Conservation (phyloP, 495 filamentous ascomycete species). For the Wilcoxina mikolae region DNA sequence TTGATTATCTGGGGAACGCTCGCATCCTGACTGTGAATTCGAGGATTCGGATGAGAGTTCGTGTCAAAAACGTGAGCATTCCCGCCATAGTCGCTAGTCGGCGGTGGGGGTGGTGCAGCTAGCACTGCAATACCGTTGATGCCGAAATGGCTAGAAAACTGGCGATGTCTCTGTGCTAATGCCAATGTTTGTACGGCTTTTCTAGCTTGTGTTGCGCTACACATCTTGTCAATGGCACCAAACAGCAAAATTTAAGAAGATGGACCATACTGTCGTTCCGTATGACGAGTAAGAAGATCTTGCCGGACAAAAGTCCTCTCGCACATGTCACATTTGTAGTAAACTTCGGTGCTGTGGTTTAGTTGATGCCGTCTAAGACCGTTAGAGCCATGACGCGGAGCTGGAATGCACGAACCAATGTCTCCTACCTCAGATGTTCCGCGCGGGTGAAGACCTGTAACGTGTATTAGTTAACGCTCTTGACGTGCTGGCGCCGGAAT, state of each 20-base stretch:
- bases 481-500: slow-evolving; percentile 11
- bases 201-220: slow-evolving; percentile 27
- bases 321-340: slow-evolving; percentile 30
- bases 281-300: slow-evolving; percentile 28
- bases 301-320: slow-evolving; percentile 29
- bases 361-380: slow-evolving; percentile 25
- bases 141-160: slow-evolving; percentile 23
- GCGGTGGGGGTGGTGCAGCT: slow-evolving; percentile 13
- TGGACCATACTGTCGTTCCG: slow-evolving; percentile 26
- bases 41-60: slow-evolving; percentile 20
- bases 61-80: slow-evolving; percentile 27
- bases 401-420: neutral
- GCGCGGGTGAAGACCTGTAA: slow-evolving; percentile 27
- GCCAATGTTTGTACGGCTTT: slow-evolving; percentile 27
- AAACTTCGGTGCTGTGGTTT: slow-evolving; percentile 28
- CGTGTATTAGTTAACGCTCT: slow-evolving; percentile 1
- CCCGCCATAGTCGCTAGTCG: slow-evolving; percentile 27
- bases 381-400: neutral
- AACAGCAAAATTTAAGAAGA: neutral
- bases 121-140: slow-evolving; percentile 22
- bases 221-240: neutral
- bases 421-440: slow-evolving; percentile 26
- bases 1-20: slow-evolving; percentile 23
- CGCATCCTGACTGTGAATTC: slow-evolving; percentile 18
- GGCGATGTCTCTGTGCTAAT: slow-evolving; percentile 24